A percentile compares a stretch with the other conserved stretches of the same genome.
Evolutionary conservation across 2,329 filamentous ascomycete genomes (phyloP).

Genomic region (Epichloe amarillans): DNA sequence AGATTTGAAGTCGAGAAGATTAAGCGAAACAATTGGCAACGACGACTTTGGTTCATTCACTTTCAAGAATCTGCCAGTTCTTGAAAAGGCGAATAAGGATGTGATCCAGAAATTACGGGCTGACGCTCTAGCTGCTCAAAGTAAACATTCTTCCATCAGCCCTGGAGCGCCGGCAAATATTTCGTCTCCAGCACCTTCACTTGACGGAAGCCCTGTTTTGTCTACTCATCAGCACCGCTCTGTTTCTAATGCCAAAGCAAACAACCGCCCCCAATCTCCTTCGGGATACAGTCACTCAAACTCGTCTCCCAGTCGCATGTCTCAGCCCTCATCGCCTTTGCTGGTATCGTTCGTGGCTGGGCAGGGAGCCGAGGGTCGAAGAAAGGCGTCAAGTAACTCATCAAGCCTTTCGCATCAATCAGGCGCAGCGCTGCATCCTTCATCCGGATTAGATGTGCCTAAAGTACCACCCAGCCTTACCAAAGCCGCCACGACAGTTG

Average conservation of each 20-base stretch:
- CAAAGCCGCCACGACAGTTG: slow-evolving; percentile 42
- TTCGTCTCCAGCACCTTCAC: slow-evolving; percentile 49
- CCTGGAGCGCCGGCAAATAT: slow-evolving; percentile 28
- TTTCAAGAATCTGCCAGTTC: slow-evolving; percentile 91
- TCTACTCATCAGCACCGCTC: slow-evolving; percentile 70
- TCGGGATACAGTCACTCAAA: slow-evolving; percentile 67
- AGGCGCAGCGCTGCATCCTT: slow-evolving; percentile 51
- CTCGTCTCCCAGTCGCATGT: slow-evolving; percentile 77
- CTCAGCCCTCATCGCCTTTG: slow-evolving; percentile 56
- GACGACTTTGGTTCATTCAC: slow-evolving; percentile 96
- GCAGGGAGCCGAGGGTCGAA: slow-evolving; percentile 60
- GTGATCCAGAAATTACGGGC: slow-evolving; percentile 92
- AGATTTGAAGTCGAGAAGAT: slow-evolving; percentile 70
- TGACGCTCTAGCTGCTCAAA: slow-evolving; percentile 64
- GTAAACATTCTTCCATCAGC: slow-evolving; percentile 34
- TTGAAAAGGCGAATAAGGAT: slow-evolving; percentile 98
- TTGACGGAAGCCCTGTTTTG: slow-evolving; percentile 77
- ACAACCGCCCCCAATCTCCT: slow-evolving; percentile 72
- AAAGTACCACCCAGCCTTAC: slow-evolving; percentile 47
- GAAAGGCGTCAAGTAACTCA: slow-evolving; percentile 85
- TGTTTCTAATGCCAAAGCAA: slow-evolving; percentile 67
- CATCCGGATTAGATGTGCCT: slow-evolving; percentile 57
- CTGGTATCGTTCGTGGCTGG: slow-evolving; percentile 91
- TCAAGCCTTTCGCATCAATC: slow-evolving; percentile 75
- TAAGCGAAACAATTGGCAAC: slow-evolving; percentile 77